Evolutionary conservation across 331 rosid genomes (phyloP).

Genomic region (Quercus phellos): DNA sequence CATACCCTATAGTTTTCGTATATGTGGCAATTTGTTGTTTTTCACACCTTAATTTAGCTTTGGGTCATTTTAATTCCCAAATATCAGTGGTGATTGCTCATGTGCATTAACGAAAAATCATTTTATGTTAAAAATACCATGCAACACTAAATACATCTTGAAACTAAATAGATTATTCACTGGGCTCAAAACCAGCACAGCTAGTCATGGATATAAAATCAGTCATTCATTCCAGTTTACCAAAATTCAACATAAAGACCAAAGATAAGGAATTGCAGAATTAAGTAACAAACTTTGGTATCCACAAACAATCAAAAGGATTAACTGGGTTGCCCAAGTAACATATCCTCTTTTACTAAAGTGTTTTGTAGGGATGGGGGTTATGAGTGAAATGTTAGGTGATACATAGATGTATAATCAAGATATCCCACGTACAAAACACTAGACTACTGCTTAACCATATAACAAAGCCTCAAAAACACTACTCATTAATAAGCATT

Average conservation of each 20-base stretch:
- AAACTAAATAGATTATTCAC: too few species aligned
- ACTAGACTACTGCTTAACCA: background rate
- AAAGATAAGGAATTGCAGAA: background rate
- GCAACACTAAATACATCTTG: too few species aligned
- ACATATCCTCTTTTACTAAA: too few species aligned
- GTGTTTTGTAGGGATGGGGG: background rate
- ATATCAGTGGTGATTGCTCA: background rate
- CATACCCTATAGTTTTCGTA: background rate
- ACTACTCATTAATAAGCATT: background rate
- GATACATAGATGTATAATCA: background rate
- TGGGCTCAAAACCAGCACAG: too few species aligned
- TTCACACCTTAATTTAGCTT: background rate
- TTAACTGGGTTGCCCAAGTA: background rate
- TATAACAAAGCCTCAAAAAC: background rate
- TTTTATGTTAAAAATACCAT: too few species aligned
- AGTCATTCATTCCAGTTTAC: background rate
- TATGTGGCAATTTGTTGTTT: background rate
- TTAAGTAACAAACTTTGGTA: background rate
- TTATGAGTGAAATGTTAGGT: background rate
- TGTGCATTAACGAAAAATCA: background rate
- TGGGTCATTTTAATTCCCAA: background rate
- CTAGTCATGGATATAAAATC: background rate
- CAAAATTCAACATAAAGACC: background rate
- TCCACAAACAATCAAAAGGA: background rate
- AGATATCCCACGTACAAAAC: background rate